A percentile compares a stretch with the other conserved stretches of the same genome.
Evolutionary conservation across 768 basidiomycete species (phyloP).

Genomic region (Pleurotus sapidus): DNA sequence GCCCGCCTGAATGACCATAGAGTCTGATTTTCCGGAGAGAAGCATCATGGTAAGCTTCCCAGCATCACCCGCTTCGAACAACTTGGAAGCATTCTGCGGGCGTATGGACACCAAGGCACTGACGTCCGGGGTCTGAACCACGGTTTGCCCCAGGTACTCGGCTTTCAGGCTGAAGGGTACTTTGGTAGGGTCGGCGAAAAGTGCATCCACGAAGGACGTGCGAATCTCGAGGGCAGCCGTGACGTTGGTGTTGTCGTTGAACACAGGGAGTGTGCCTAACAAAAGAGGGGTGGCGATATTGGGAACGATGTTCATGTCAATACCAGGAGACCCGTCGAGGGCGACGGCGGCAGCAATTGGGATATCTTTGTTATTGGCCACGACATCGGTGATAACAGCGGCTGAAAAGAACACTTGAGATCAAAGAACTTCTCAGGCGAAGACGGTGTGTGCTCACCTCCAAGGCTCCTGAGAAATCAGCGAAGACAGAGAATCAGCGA

Average conservation of each 20-base stretch:
- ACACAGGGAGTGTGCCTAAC: neutral
- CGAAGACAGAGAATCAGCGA: no score
- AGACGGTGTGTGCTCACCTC: neutral
- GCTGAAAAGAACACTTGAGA: neutral
- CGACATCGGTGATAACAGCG: neutral
- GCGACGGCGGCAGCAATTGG: conserved; percentile 4
- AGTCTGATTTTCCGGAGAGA: conserved; percentile 7
- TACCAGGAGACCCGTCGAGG: neutral
- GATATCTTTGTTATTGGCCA: neutral
- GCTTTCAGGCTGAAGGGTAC: conserved; percentile 22
- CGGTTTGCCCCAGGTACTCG: conserved; percentile 19
- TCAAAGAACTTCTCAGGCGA: neutral
- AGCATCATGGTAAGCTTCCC: conserved; percentile 24
- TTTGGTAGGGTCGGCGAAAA: conserved; percentile 22
- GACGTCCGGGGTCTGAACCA: conserved; percentile 16
- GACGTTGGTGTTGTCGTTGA: conserved; percentile 3
- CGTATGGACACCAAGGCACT: conserved; percentile 19
- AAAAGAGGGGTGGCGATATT: neutral
- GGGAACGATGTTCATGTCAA: neutral
- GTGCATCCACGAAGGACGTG: conserved; percentile 20
- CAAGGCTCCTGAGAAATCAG: neutral
- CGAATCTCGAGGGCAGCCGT: conserved; percentile 18
- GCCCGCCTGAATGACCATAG: neutral
- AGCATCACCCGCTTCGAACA: conserved; percentile 19
- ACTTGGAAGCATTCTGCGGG: conserved; percentile 20